phyloP scores from a whole-genome alignment of 140 eudicot genomes.

The Flaveria floridana region DNA sequence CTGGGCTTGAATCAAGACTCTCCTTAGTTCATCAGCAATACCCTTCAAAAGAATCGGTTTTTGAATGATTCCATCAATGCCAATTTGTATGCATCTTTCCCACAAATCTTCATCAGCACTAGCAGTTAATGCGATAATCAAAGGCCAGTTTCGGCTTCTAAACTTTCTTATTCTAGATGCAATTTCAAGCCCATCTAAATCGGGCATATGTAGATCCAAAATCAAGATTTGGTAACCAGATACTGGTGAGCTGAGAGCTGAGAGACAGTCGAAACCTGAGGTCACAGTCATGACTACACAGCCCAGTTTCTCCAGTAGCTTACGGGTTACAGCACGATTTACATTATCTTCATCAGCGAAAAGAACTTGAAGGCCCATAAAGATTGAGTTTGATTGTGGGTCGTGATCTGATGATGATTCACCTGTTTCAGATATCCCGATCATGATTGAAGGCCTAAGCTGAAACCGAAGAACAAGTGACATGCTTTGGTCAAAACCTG shows the following conservation, averaged over 20 bases:
- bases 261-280: slow-evolving; percentile 70
- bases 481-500: slow-evolving; percentile 72
- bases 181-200: slow-evolving; percentile 72
- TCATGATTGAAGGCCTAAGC: slow-evolving; percentile 51
- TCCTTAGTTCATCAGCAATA: slow-evolving; percentile 61
- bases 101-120: slow-evolving; percentile 55
- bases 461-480: slow-evolving; percentile 64
- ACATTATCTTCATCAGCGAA: slow-evolving; percentile 71
- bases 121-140: slow-evolving; percentile 61
- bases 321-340: slow-evolving; percentile 69
- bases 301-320: slow-evolving; percentile 70
- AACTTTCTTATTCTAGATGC: slow-evolving; percentile 59
- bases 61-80: slow-evolving; percentile 74
- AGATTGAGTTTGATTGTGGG: slow-evolving; percentile 46
- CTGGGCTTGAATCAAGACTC: slow-evolving; percentile 45
- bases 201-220: slow-evolving; percentile 74
- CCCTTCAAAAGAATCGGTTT: slow-evolving; percentile 69
- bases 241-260: slow-evolving; percentile 29
- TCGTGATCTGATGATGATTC: slow-evolving; percentile 44
- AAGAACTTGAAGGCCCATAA: slow-evolving; percentile 64
- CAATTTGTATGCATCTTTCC: slow-evolving; percentile 59
- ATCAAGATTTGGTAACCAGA: slow-evolving; percentile 52
- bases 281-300: slow-evolving; percentile 62
- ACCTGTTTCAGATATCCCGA: slow-evolving; percentile 43
- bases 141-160: slow-evolving; percentile 74